Conservation (phyloP, 2,329 filamentous ascomycete species). For the Hypoxylon sp. region DNA sequence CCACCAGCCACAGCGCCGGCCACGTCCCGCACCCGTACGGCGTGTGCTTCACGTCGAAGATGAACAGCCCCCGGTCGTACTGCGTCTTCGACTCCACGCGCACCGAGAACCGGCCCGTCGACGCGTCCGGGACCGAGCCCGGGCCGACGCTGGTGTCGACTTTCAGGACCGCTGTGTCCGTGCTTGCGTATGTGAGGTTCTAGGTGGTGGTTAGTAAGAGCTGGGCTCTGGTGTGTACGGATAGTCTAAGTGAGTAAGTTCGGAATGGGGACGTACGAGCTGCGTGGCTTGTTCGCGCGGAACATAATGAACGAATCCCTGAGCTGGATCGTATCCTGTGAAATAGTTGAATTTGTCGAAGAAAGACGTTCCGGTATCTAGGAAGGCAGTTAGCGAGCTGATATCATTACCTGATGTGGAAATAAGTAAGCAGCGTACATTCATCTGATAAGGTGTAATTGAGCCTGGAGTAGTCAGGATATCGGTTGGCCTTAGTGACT, state of each 20-base stretch:
- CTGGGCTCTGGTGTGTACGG: neutral
- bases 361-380: conserved; percentile 63
- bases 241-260: conserved; percentile 3
- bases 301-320: conserved; percentile 68
- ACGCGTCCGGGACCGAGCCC: conserved; percentile 61
- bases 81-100: conserved; percentile 71
- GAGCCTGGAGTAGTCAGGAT: conserved; percentile 62
- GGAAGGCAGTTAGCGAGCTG: conserved; percentile 7
- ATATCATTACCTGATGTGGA: neutral
- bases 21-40: conserved; percentile 74
- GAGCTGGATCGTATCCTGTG: conserved; percentile 62
- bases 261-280: conserved; percentile 54
- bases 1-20: conserved; percentile 75
- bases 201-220: conserved; percentile 44
- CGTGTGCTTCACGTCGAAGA: conserved; percentile 74
- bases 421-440: conserved; percentile 55
- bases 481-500: conserved; percentile 57
- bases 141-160: conserved; percentile 71
- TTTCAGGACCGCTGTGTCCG: conserved; percentile 65
- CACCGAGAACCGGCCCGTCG: conserved; percentile 72
- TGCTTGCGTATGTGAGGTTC: conserved; percentile 73
- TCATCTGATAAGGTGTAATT: conserved; percentile 63
- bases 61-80: conserved; percentile 73
- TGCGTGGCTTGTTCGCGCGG: conserved; percentile 56
- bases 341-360: conserved; percentile 69